phyloP scores from a whole-genome alignment of 2,329 filamentous ascomycete genomes.

The Pseudogymnoascus sp. region DNA sequence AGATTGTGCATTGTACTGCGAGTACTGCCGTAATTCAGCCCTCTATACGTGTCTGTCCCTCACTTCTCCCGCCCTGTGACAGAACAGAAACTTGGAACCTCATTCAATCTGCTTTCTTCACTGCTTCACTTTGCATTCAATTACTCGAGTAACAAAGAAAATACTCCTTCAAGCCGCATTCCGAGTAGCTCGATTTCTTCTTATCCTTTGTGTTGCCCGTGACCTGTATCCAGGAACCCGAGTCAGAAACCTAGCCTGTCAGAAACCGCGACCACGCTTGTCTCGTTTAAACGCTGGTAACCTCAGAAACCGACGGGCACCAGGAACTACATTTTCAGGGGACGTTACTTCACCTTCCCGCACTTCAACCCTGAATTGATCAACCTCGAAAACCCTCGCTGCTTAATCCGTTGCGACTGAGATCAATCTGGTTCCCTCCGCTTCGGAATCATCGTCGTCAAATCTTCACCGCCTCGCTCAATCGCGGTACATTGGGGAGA shows the following conservation, averaged over 20 bases:
- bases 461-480: not conserved
- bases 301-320: slow-evolving; percentile 8
- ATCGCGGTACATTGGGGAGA: not conserved
- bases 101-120: not conserved
- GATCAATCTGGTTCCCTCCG: not conserved
- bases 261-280: slow-evolving; percentile 5
- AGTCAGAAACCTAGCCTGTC: slow-evolving; percentile 5
- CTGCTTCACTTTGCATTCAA: not conserved
- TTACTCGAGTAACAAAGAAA: not conserved
- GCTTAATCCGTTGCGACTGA: not conserved
- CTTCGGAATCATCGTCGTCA: not conserved
- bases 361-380: slow-evolving; percentile 6
- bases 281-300: slow-evolving; percentile 9
- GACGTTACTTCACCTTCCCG: slow-evolving; percentile 1
- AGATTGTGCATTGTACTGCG: not conserved
- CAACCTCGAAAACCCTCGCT: not conserved
- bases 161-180: not conserved
- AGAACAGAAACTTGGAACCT: not conserved
- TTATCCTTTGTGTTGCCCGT: not conserved
- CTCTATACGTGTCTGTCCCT: not conserved
- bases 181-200: not conserved
- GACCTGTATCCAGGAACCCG: slow-evolving; percentile 1
- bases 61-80: not conserved
- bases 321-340: slow-evolving; percentile 7
- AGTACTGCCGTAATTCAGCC: not conserved